Evolutionary conservation across 2,329 filamentous ascomycete genomes (phyloP).

Genomic region (Nigrospora oryzae): DNA sequence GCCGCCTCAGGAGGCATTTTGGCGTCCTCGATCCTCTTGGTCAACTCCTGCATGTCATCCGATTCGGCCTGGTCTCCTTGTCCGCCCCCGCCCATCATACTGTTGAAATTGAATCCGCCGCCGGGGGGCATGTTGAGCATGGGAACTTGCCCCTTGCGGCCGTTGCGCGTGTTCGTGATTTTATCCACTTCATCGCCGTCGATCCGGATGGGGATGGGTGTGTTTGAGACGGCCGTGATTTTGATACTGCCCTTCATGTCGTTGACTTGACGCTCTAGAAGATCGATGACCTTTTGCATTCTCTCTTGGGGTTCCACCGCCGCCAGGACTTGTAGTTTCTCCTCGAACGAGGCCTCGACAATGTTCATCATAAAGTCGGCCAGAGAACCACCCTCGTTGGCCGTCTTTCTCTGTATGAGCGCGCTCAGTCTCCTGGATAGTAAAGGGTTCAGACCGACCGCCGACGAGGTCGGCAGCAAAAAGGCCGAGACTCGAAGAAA

Average conservation of each 20-base stretch:
- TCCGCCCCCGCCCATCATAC: constrained; percentile 38
- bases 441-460: constrained; percentile 63
- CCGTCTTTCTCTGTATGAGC: constrained; percentile 75
- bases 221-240: constrained; percentile 68
- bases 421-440: constrained; percentile 79
- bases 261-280: constrained; percentile 74
- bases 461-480: constrained; percentile 57
- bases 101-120: constrained; percentile 21
- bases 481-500: constrained; percentile 78
- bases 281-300: constrained; percentile 72
- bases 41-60: constrained; percentile 85
- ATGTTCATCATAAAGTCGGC: constrained; percentile 97
- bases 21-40: constrained; percentile 77
- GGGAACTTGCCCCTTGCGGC: constrained; percentile 11
- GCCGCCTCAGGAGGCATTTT: constrained; percentile 74
- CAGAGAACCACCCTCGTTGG: constrained; percentile 73
- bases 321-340: constrained; percentile 82
- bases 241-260: constrained; percentile 82
- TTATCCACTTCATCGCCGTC: constrained; percentile 47
- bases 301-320: constrained; percentile 71
- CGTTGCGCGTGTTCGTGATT: constrained; percentile 28
- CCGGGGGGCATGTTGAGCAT: constrained; percentile 12
- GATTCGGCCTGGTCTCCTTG: constrained; percentile 68
- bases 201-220: constrained; percentile 51
- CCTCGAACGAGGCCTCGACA: constrained; percentile 78